These are phyloP conservation scores for Cadophora gregata DNA, from an alignment of 2,329 filamentous ascomycete genomes.

Conservation along the genomic window DNA sequence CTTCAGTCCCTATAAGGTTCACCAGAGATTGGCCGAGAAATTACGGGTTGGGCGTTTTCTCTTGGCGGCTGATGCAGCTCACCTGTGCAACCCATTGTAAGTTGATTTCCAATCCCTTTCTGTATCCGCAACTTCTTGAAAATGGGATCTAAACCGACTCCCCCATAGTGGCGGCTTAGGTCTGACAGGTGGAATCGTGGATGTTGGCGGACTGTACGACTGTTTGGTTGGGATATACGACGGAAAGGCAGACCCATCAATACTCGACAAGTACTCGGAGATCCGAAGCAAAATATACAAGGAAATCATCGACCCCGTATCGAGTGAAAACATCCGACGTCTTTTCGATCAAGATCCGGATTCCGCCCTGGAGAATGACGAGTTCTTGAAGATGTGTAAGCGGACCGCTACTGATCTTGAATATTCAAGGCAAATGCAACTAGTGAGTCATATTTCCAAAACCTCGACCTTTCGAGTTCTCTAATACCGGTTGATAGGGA, in stretches of 20 bases:
- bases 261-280: constrained; percentile 49
- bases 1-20: constrained; percentile 56
- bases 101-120: not conserved
- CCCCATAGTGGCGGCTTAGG: constrained; percentile 59
- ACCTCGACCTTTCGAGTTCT: not conserved
- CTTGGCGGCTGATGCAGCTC: constrained; percentile 56
- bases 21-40: constrained; percentile 53
- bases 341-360: constrained; percentile 46
- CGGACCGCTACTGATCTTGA: constrained; percentile 24
- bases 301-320: constrained; percentile 48
- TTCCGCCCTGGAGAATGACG: constrained; percentile 45
- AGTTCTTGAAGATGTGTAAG: constrained; percentile 44
- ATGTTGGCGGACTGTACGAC: constrained; percentile 65
- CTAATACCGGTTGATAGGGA: not conserved
- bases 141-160: not conserved
- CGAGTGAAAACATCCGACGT: constrained; percentile 48
- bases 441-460: not conserved
- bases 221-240: constrained; percentile 54
- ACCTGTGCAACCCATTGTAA: constrained; percentile 53
- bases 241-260: constrained; percentile 44
- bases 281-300: constrained; percentile 46
- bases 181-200: constrained; percentile 68
- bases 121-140: too few relatives aligned
- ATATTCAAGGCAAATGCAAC: not conserved
- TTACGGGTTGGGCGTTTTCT: constrained; percentile 53